Evolutionary conservation across 192 early-diverging fungal genomes (phyloP), one percentile per base, ranked within the genome.

Genomic region (Coemansia sp.): DNA sequence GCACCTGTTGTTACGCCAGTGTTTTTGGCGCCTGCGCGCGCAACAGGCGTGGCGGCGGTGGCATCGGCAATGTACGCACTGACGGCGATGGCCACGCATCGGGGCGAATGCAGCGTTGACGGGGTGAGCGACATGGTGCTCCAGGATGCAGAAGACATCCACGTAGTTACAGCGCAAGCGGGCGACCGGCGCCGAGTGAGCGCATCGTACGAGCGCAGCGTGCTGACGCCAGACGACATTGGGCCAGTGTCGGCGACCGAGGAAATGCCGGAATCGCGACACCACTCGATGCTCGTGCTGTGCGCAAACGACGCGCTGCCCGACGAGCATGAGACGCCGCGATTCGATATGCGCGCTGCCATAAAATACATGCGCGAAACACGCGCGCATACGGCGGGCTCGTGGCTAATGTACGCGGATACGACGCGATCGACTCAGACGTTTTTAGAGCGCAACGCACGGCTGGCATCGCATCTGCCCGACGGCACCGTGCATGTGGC

Each of bases 401-500:
- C 87, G 19, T 82, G 69, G 41, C 59, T 99, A 2, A 63, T 96
- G 67, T 97, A 93, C 69, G 86, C 88, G 1, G 82, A 91, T 52
- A 87, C 90, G 0, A 83, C 92, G 1, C 83, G 83, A 7, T 95
- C 93, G 12, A 99, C 97, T 1, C 97, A 99, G 75, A 96, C 95
- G 8, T 83, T 97, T 32, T 69, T 99, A 27, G 97, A 97, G 65
- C 93, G 89, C 84, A 96, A 98, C 73, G 76, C 85, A 37, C 75
- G 66, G 35, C 79, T 97, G 45, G 75, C 87, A 14, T 67, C 85
- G 57, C 63, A 69, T 9, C 54, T 95, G 19, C 95, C 93, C 8
- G 75, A 79, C 15, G 97, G 97, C 5, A 82, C 94, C 14, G 90
- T 93, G 15, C 91, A 85, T 55, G 82, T 93, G 35, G 92, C 90